Evolutionary conservation across 352 stramenopile genomes (phyloP), one percentile per base, ranked within the genome.

Genomic region (Phytophthora parvispora): DNA sequence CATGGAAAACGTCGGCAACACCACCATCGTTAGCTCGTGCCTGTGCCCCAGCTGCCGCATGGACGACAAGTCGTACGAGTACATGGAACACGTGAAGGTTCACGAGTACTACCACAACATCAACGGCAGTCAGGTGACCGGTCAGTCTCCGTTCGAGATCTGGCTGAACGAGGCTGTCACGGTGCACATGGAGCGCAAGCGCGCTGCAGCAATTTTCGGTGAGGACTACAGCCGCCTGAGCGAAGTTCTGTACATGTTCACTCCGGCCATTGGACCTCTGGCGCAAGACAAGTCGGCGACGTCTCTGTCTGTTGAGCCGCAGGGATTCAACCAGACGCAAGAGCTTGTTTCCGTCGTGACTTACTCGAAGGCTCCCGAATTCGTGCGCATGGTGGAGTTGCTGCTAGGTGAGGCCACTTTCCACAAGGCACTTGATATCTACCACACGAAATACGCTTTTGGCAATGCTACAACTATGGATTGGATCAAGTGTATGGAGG

Each of bases 101-200:
- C 86, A 93, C 78, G 86, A 93, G 53, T 93, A 91, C 75, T 93
- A 93, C 76, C 86, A 93, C 76, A 93, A 93, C 60, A 93, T 93
- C 60, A 93, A 93, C 64, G 86, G 86, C 36, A 89, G 78, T 50
- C 82, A 93, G 57, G 86, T 93, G 27, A 93, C 86, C n/a, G 86
- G 86, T 31, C 86, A 93, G 70, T 91, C 82, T 28, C 86, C 86
- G 27, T 93, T 93, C 48, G 86, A 93, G 67, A 92, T 93, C 60
- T 93, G 86, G 86, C 76, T 93, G 61, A 93, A 93, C 52, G 86
- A 93, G 60, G 86, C 86, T 64, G 86, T 93, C 28, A 93, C 86
- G 15, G 86, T 93, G 48, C 86, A 93, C 79, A 91, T 93, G 82
- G 82, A 93, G 54, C 82, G 86, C 63, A 91, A 91, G 77, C 80